Conservation (phyloP, 805 yeast species). For the Hanseniaspora mollemarum region DNA sequence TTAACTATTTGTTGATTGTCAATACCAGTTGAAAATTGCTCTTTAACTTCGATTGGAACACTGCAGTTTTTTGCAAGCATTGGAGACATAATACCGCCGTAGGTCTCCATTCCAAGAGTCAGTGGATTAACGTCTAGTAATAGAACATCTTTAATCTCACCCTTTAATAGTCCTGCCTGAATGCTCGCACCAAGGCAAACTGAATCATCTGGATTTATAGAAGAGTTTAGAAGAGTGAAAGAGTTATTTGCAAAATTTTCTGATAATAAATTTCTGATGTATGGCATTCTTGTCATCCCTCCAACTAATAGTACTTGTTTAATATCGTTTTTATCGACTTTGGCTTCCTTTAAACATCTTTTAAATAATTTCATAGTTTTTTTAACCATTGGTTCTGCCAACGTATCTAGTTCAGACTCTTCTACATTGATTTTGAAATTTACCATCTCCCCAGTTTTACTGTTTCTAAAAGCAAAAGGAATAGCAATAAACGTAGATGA, state of each 20-base stretch:
- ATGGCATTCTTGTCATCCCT: slow-evolving; percentile 88
- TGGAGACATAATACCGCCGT: slow-evolving; percentile 74
- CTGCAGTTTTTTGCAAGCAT: slow-evolving; percentile 67
- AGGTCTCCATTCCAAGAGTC: slow-evolving; percentile 73
- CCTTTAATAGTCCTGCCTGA: slow-evolving; percentile 77
- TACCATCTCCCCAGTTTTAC: slow-evolving; percentile 23
- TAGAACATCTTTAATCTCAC: slow-evolving; percentile 68
- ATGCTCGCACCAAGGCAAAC: slow-evolving; percentile 85
- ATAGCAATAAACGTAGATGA: slow-evolving; percentile 49
- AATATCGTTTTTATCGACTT: slow-evolving; percentile 45
- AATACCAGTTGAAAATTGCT: slow-evolving; percentile 67
- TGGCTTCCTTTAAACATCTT: slow-evolving; percentile 65
- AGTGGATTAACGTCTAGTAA: slow-evolving; percentile 73
- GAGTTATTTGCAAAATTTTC: slow-evolving; percentile 36
- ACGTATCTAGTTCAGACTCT: slow-evolving; percentile 55
- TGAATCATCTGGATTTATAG: slow-evolving; percentile 86
- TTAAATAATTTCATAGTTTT: slow-evolving; percentile 63
- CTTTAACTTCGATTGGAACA: slow-evolving; percentile 65
- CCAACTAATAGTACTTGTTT: slow-evolving; percentile 73
- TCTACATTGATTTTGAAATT: slow-evolving; percentile 50
- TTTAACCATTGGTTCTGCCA: slow-evolving; percentile 55
- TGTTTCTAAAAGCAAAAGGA: slow-evolving; percentile 55
- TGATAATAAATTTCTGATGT: slow-evolving; percentile 52
- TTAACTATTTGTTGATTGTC: slow-evolving; percentile 80
- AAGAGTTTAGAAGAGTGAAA: slow-evolving; percentile 38